Percentiles rank a stretch among this genome's conserved stretches.
Evolutionary conservation across 2,329 filamentous ascomycete species (phyloP).

Genomic region (Helicocarpus griseus): DNA sequence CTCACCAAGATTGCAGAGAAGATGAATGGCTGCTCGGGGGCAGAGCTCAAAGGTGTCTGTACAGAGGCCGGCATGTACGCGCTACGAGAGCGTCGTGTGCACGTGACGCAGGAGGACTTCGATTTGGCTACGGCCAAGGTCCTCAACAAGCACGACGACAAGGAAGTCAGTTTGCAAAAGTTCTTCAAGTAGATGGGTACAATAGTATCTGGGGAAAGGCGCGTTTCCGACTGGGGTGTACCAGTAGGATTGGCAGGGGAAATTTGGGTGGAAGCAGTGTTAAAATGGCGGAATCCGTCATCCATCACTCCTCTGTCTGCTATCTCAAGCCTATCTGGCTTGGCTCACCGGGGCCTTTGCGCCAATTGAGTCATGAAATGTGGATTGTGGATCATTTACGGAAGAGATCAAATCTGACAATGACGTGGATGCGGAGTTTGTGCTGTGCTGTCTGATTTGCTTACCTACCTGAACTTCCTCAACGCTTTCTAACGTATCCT

Average conservation of each 20-base stretch:
- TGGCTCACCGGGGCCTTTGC: background rate
- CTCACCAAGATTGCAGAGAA: constrained; percentile 98
- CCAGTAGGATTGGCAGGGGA: background rate
- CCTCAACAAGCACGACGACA: constrained; percentile 98
- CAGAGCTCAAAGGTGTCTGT: constrained; percentile 96
- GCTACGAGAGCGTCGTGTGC: constrained; percentile 84
- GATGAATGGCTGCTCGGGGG: constrained; percentile 98
- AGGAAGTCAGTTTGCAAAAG: constrained; percentile 84
- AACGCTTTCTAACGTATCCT: background rate
- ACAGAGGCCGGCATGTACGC: constrained; percentile 99
- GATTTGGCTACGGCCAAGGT: constrained; percentile 98
- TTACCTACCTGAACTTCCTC: background rate
- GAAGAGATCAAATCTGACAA: background rate
- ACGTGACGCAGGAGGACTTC: constrained; percentile 98
- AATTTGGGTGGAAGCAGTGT: background rate
- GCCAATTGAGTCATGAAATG: background rate
- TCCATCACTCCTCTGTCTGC: background rate
- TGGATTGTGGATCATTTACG: background rate
- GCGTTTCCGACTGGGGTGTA: no score
- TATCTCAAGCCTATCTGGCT: background rate
- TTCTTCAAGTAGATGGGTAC: constrained; percentile 62
- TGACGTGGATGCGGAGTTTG: background rate
- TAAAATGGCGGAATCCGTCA: background rate
- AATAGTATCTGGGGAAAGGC: background rate
- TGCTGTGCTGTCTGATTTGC: background rate